Evolutionary conservation across 768 basidiomycete species (phyloP), one percentile per base, ranked within the genome.

Genomic region (Leucogyrophana mollusca): DNA sequence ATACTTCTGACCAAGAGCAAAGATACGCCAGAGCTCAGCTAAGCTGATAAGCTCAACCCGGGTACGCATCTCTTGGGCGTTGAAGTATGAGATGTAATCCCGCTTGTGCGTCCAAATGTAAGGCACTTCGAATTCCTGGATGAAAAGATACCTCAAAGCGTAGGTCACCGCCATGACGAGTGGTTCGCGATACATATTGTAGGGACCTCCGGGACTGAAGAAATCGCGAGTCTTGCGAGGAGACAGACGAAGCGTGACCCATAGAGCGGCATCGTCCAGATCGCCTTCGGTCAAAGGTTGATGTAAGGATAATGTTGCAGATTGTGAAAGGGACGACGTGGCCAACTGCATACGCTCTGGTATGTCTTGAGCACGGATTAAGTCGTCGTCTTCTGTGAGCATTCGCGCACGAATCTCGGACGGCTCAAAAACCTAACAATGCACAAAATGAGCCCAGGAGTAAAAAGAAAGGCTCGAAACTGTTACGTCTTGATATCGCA

Each of bases 281-380:
- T 96, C 90, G 18, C 78, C 77, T 53, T 85, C 82, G 6, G 81
- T 80, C 51, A 91, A 75, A 25, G 79, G 74, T 36, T 76, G 74
- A 54, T 84, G 80, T 8, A 79, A 61, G 25, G 82, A 82, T 40
- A 85, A 67, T 4, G 77, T 77, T 2, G 87, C 74, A 20, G 76
- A 76, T 22, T 72, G 64, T 1, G 90, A 90, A n/a, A 96, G 68
- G 0, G 92, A 87, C 17, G 89, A 91, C 17, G 83, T 87, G 11
- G 85, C 81, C 16, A 98, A 78, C 64, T 95, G 94, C 87, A 94
- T 93, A 39, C 96, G 87, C 62, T 99, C 96, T 1, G 96, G 96
- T 30, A 90, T 82, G 67, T 98, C 96, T 60, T 80, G 82, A 14
- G 79, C 82, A 37, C 94, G 86, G 51, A 99, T 94, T 37, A 91